These are phyloP conservation scores for Neurospora sp. DNA, from an alignment of 495 filamentous ascomycete genomes.

Conservation along the genomic window DNA sequence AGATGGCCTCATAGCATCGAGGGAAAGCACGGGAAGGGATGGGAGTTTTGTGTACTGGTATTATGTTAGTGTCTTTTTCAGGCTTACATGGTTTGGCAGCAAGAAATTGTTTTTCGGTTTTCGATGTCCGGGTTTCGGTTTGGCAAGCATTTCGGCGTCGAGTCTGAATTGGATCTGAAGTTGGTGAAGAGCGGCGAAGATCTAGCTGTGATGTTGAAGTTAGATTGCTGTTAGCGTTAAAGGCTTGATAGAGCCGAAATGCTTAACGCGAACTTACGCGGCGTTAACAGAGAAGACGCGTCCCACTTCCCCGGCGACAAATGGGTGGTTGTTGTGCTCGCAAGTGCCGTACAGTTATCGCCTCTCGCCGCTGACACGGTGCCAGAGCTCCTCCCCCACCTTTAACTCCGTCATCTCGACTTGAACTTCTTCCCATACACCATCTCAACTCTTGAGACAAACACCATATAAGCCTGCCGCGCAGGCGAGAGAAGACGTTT, in stretches of 20 bases:
- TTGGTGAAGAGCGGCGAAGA: not conserved
- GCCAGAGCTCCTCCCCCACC: not conserved
- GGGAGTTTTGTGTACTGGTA: not conserved
- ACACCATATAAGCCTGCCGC: not conserved
- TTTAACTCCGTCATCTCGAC: not conserved
- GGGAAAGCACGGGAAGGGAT: not conserved
- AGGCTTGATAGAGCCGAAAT: not conserved
- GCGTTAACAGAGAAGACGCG: not conserved
- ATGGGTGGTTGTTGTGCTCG: not conserved
- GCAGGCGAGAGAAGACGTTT: not conserved
- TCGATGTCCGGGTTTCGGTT: not conserved
- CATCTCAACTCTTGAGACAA: not conserved
- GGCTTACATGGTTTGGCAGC: not conserved
- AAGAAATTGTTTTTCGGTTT: not conserved
- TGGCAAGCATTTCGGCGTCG: not conserved
- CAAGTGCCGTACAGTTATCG: not conserved
- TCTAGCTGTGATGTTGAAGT: not conserved
- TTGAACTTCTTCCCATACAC: not conserved
- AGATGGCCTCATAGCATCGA: not conserved
- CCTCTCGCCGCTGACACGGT: not conserved
- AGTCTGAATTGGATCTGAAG: not conserved
- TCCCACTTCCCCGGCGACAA: not conserved
- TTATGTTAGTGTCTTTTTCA: not conserved
- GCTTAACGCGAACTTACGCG: not conserved
- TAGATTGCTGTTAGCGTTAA: not conserved